Base-by-base conservation (phyloP, 352 stramenopile species). In the Phytophthora sp. region DNA sequence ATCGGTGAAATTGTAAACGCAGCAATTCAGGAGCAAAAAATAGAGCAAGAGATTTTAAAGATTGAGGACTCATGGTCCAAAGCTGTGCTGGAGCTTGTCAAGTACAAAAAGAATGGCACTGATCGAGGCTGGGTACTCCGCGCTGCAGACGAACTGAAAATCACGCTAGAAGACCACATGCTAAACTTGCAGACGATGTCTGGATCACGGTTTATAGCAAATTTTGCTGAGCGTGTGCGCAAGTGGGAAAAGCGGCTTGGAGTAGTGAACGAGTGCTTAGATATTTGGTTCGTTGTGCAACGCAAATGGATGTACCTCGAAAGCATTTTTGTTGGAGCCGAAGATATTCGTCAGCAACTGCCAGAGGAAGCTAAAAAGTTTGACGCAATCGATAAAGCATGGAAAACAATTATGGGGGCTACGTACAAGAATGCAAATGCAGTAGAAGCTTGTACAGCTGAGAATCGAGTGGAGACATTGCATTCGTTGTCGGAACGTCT, bases 301-400 rank as follows among this genome's bases (percentile, higher is more conserved):
- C 85, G 91, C 27, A 97, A 98, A 72, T 98, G 93, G 93, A 97
- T 98, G 92, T 98, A 98, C 60, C 82, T 98, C 15, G 93, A 98
- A 58, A 96, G 85, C 54, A 98, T 98, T 63, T 98, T 98, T 51
- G 88, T 98, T 10, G 91, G 91, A 2, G 88, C 89, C 0, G 92
- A 98, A 62, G 93, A 98, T 61, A 98, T 98, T 66, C 88, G 93
- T 0, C 88, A 97, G 50, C 93, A 98, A 59, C 67, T 98, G 5
- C 93, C 92, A 0, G 93, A 98, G 37, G 92, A 98, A 64, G 93
- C 93, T 0, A 97, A 97, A 50, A 97, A 97, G 60, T 98, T 98
- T 65, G 93, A 98, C 49, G 78, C 86, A 1, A 95, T 97, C 43
- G 89, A 98, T 58, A 98, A 98, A 56, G 77, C 86, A 1, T 98